phyloP scores from a whole-genome alignment of 345 rosid species.

The Eutrema heterophyllum region DNA sequence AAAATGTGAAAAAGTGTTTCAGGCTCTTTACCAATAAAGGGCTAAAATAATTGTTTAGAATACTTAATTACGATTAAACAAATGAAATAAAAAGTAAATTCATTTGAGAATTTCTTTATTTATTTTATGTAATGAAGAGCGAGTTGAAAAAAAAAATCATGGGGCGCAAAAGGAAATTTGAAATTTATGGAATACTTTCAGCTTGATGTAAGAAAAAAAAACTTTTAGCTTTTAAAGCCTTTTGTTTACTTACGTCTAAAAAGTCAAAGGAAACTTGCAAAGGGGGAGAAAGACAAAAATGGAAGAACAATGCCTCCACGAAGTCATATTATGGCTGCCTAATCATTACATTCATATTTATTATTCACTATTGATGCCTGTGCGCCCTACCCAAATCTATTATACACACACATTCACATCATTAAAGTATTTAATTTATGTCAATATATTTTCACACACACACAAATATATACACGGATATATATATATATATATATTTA shows the following conservation, averaged over 20 bases:
- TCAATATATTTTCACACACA: neutral
- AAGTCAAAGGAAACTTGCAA: constrained; percentile 34
- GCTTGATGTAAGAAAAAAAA: neutral
- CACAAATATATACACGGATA: neutral
- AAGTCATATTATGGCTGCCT: constrained; percentile 37
- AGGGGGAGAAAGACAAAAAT: constrained; percentile 26
- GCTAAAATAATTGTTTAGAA: neutral
- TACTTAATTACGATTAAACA: neutral
- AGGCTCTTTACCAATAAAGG: neutral
- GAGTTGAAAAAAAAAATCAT: neutral
- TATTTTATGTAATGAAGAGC: neutral
- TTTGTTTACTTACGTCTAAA: constrained; percentile 22
- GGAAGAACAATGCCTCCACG: constrained; percentile 38
- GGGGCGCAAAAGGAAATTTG: constrained; percentile 3
- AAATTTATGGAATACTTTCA: constrained; percentile 7
- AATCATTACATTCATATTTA: constrained; percentile 31
- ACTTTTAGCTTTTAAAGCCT: constrained; percentile 6
- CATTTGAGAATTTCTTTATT: neutral
- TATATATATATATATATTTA: neutral
- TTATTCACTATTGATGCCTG: constrained; percentile 24
- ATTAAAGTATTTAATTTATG: neutral
- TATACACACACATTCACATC: constrained; percentile 19
- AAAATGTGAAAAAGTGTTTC: neutral
- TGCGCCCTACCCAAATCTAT: constrained; percentile 33
- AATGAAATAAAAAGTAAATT: neutral